These are phyloP conservation scores for Jatropha curcas DNA, from an alignment of 345 rosid genomes.

Conservation along the genomic window DNA sequence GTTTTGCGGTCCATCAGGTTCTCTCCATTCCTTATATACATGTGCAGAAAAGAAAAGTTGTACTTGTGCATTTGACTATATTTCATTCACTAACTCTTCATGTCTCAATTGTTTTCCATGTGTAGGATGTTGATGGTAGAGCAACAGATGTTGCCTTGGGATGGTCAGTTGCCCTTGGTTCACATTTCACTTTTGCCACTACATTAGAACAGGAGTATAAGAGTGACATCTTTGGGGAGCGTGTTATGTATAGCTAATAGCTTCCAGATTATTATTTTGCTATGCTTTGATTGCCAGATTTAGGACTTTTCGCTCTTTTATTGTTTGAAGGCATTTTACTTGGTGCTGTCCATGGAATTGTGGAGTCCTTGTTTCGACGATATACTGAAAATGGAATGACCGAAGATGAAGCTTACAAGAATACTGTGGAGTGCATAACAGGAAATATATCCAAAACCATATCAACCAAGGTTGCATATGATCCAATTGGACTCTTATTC, in stretches of 20 bases:
- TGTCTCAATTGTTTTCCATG: conserved; percentile 2
- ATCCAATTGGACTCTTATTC: not conserved
- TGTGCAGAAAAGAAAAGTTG: not conserved
- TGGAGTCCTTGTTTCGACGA: conserved; percentile 75
- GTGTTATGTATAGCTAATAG: conserved; percentile 45
- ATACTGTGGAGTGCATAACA: conserved; percentile 89
- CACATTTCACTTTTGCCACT: conserved; percentile 88
- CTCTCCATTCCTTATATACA: not conserved
- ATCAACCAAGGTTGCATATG: conserved; percentile 60
- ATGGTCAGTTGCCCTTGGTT: conserved; percentile 94
- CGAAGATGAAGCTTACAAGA: conserved; percentile 75
- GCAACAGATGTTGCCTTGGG: conserved; percentile 86
- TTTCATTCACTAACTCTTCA: not conserved
- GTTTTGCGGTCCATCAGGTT: conserved; percentile 91
- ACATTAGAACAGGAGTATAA: conserved; percentile 87
- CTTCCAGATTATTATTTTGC: not conserved
- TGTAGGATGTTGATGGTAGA: conserved; percentile 88
- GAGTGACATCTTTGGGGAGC: conserved; percentile 97
- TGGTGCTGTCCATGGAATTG: conserved; percentile 87
- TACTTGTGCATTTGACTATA: not conserved
- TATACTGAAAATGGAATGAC: conserved; percentile 80
- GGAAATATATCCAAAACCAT: conserved; percentile 77
- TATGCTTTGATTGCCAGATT: not conserved
- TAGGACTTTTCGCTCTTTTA: not conserved
- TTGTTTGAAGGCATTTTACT: conserved; percentile 65